A percentile compares a stretch with the other conserved stretches of the same genome.
Evolutionary conservation across 2,329 filamentous ascomycete species (phyloP).

Genomic region (Geosmithia morbida): DNA sequence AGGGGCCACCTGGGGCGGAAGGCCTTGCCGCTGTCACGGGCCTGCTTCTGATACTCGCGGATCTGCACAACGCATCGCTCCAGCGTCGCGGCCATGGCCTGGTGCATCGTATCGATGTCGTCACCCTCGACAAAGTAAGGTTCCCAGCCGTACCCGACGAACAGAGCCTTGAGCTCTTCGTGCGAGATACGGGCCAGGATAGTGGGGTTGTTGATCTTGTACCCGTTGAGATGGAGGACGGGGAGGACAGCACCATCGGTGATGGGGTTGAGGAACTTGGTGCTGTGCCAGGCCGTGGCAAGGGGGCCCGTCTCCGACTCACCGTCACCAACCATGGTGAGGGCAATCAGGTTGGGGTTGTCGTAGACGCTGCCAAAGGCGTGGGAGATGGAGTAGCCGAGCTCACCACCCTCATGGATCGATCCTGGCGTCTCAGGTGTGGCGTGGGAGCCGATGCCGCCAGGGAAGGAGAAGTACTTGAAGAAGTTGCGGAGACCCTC

Average conservation of each 20-base stretch:
- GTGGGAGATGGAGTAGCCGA: slow-evolving; percentile 70
- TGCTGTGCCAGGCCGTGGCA: slow-evolving; percentile 70
- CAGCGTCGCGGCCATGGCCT: slow-evolving; percentile 66
- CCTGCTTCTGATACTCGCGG: slow-evolving; percentile 52
- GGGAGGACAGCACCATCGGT: slow-evolving; percentile 66
- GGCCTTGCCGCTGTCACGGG: slow-evolving; percentile 53
- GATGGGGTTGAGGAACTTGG: slow-evolving; percentile 69
- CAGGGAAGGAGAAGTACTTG: slow-evolving; percentile 73
- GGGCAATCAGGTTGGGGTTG: slow-evolving; percentile 56
- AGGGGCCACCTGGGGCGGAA: slow-evolving; percentile 65
- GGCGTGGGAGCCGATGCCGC: slow-evolving; percentile 63
- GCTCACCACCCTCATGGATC: slow-evolving; percentile 66
- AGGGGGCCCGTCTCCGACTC: slow-evolving; percentile 71
- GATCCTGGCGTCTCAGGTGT: slow-evolving; percentile 67
- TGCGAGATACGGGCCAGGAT: slow-evolving; percentile 60
- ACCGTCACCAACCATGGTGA: slow-evolving; percentile 70
- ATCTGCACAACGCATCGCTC: slow-evolving; percentile 62
- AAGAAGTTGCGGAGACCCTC: slow-evolving; percentile 63
- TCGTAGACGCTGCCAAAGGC: slow-evolving; percentile 68
- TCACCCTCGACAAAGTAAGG: slow-evolving; percentile 71
- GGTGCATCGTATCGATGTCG: slow-evolving; percentile 62
- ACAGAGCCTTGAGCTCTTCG: slow-evolving; percentile 54
- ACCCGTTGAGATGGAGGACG: slow-evolving; percentile 66
- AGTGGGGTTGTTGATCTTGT: slow-evolving; percentile 76
- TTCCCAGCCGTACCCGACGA: slow-evolving; percentile 63